These are phyloP conservation scores for Perilla frutescens DNA, from an alignment of 257 asterid species.

Conservation along the genomic window DNA sequence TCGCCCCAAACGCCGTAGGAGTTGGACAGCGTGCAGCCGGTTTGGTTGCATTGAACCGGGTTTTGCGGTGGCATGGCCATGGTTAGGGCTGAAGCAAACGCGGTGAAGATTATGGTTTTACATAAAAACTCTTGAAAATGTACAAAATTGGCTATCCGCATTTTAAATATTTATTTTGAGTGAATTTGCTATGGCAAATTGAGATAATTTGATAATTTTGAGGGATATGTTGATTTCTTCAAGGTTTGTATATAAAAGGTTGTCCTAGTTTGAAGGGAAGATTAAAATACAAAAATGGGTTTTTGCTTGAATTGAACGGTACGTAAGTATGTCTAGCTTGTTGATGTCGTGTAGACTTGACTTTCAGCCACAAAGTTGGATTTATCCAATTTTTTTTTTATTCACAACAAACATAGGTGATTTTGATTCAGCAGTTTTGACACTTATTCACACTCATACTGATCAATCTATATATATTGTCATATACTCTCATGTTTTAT, in stretches of 20 bases:
- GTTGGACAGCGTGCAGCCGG: conserved; percentile 63
- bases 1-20: conserved; percentile 81
- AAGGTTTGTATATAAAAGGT: background rate
- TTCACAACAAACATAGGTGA: no score
- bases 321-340: background rate
- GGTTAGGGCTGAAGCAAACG: conserved; percentile 15
- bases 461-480: no score
- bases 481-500: no score
- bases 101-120: conserved; percentile 15
- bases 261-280: conserved; percentile 21
- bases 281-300: no score
- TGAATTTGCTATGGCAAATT: background rate
- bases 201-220: background rate
- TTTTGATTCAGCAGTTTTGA: no score
- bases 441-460: no score
- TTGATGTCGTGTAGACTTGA: no score
- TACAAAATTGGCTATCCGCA: conserved; percentile 25
- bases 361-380: background rate
- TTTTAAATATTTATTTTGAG: background rate
- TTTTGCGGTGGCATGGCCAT: conserved; percentile 68
- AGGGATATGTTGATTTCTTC: background rate
- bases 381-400: background rate
- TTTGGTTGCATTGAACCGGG: conserved; percentile 61
- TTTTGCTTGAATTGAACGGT: conserved; percentile 16
- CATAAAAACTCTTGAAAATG: background rate